A percentile compares a stretch with the other conserved stretches of the same genome.
Conservation (phyloP, 345 rosid species). For the Brassica incana region DNA sequence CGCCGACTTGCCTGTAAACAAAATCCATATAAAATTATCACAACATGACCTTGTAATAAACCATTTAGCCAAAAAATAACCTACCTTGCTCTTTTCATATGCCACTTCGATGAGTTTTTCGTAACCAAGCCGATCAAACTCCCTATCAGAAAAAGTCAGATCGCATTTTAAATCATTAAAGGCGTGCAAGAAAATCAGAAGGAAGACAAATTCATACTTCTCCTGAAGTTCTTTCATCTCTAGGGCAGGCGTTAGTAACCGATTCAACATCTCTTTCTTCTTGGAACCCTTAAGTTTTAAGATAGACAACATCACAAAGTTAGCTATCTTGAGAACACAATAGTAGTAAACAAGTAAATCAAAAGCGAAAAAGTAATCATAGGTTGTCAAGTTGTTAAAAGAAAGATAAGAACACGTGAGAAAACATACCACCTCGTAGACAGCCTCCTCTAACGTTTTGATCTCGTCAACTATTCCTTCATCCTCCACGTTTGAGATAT, state of each 20-base stretch:
- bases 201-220: constrained; percentile 48
- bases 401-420: constrained; percentile 8
- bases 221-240: constrained; percentile 70
- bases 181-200: constrained; percentile 21
- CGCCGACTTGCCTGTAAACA: constrained; percentile 64
- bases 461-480: constrained; percentile 63
- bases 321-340: constrained; percentile 20
- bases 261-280: constrained; percentile 67
- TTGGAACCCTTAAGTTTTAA: constrained; percentile 55
- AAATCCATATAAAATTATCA: constrained; percentile 22
- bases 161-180: constrained; percentile 12
- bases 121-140: constrained; percentile 65
- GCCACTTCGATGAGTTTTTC: constrained; percentile 83
- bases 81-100: constrained; percentile 80
- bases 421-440: constrained; percentile 66
- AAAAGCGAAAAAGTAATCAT: constrained; percentile 3
- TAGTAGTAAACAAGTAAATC: neutral
- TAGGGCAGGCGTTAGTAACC: constrained; percentile 58
- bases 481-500: constrained; percentile 51
- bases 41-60: neutral
- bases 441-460: constrained; percentile 59
- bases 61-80: neutral
- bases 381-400: neutral
- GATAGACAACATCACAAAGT: constrained; percentile 25
- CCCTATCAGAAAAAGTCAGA: constrained; percentile 51